Conservation (phyloP, 148 eudicot genomes). For the Silene uniflora region DNA sequence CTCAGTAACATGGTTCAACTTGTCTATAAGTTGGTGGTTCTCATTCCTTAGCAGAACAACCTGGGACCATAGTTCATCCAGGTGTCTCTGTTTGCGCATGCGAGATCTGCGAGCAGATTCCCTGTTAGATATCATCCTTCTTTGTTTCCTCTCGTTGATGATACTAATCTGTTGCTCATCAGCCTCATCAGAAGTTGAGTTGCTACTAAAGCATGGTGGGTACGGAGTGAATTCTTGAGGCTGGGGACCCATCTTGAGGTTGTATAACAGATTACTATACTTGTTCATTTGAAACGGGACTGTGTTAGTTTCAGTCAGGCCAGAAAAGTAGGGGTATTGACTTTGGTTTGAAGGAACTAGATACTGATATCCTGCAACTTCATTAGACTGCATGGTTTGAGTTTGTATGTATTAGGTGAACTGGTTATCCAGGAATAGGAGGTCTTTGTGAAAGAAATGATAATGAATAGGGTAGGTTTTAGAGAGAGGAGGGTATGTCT, state of each 20-base stretch:
- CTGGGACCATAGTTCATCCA: slow-evolving; percentile 88
- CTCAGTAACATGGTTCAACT: slow-evolving; percentile 57
- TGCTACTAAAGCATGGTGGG: slow-evolving; percentile 54
- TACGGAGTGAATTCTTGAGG: slow-evolving; percentile 43
- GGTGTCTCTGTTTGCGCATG: slow-evolving; percentile 92
- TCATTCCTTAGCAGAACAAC: slow-evolving; percentile 73
- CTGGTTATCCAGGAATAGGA: background rate
- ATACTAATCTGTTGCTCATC: slow-evolving; percentile 69
- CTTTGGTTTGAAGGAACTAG: slow-evolving; percentile 46
- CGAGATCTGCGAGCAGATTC: slow-evolving; percentile 93
- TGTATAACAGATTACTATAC: slow-evolving; percentile 41
- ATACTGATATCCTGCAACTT: slow-evolving; percentile 46
- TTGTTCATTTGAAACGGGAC: slow-evolving; percentile 37
- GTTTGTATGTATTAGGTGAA: slow-evolving; percentile 2
- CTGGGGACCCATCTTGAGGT: slow-evolving; percentile 47
- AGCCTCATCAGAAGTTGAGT: slow-evolving; percentile 89
- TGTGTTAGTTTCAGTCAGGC: slow-evolving; percentile 24
- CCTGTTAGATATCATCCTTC: slow-evolving; percentile 92
- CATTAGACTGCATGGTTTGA: slow-evolving; percentile 63
- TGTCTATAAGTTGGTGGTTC: slow-evolving; percentile 67
- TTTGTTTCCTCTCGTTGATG: slow-evolving; percentile 82
- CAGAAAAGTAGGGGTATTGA: slow-evolving; percentile 36
- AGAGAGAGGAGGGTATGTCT: slow-evolving; percentile 20
- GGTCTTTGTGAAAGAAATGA: slow-evolving; percentile 6
- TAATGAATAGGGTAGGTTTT: background rate